phyloP scores from a whole-genome alignment of 352 stramenopile species.

The Phytophthora fragariaefolia region DNA sequence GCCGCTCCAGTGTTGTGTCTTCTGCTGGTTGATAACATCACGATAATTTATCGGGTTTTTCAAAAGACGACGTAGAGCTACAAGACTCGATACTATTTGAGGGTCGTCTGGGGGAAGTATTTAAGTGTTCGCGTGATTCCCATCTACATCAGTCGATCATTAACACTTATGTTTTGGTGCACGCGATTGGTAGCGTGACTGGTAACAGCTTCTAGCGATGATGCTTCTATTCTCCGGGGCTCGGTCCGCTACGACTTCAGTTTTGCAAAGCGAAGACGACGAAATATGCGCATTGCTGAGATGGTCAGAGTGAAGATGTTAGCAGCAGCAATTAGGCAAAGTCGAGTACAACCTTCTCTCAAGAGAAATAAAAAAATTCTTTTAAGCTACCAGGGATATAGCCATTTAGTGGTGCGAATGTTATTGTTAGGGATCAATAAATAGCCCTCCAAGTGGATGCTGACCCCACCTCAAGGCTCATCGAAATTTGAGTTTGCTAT shows the following conservation, averaged over 20 bases:
- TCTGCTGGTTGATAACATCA: slow-evolving; percentile 18
- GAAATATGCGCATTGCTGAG: slow-evolving; percentile 6
- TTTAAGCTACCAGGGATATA: no score
- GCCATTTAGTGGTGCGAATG: no score
- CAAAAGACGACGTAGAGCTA: not conserved
- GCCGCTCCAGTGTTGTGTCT: slow-evolving; percentile 15
- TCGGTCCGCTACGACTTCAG: slow-evolving; percentile 43
- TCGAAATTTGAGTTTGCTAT: no score
- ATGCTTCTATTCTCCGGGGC: slow-evolving; percentile 34
- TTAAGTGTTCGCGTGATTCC: slow-evolving; percentile 19
- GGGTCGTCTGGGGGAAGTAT: slow-evolving; percentile 16
- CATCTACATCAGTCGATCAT: slow-evolving; percentile 23
- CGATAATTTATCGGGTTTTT: slow-evolving; percentile 21
- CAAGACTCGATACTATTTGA: slow-evolving; percentile 23
- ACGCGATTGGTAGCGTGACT: slow-evolving; percentile 15
- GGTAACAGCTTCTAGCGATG: slow-evolving; percentile 14
- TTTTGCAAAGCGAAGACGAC: slow-evolving; percentile 21
- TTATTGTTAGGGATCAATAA: no score
- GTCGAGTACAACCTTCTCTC: no score
- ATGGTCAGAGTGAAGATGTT: slow-evolving; percentile 12
- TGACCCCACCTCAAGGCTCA: no score
- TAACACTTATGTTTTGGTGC: slow-evolving; percentile 28
- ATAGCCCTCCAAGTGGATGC: no score
- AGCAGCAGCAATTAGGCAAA: no score
- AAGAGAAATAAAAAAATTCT: no score